Evolutionary conservation across 768 basidiomycete species (phyloP), one percentile per base, ranked within the genome.

Genomic region (Trametes cubensis): DNA sequence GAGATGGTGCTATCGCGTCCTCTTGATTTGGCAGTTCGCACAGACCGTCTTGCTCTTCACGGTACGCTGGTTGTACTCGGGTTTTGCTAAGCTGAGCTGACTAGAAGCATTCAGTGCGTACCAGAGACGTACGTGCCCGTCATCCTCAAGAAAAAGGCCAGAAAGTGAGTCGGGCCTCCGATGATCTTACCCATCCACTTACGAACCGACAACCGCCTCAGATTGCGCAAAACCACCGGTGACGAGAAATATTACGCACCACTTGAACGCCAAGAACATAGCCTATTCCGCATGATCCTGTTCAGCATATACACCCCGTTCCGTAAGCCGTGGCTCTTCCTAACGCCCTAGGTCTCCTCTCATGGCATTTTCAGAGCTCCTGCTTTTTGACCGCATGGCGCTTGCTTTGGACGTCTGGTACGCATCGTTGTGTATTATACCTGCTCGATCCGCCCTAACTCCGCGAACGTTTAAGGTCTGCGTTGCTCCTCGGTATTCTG

Each of bases 1-100:
- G 89, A 74, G 88, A 61, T 94, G 91, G 92, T 90, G 90, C 0
- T 94, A 87, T 74, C 84, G 86, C 58, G 74, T 89, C 17, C 71
- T 88, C 59, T 62, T 87, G 2, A 89, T 89, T 21, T 94, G 92
- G 93, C 78, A 82, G 0, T 84, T 82, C 50, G 74, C 74, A 3
- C 80, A 90, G 70, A 72, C 79, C 10, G 51, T 81, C 8, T 75
- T 82, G 0, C 73, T 94, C 8, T 68, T 85, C 49, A 23, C 82
- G 45, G 87, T 87, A 64, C 66, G 81, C 73, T 13, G 23, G 23
- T 30, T 14, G 20, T 45, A 21, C 14, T 25, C 55, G 39, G 4
- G 18, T 46, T 25, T 13, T 2, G n/a, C n/a, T 11, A 34, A 34
- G 60, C 50, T 26, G 59, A n/a, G 54, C 26, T 40, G 38, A 41